Conservation (phyloP, 2,329 filamentous ascomycete genomes). For the Fusarium nisikadoi region DNA sequence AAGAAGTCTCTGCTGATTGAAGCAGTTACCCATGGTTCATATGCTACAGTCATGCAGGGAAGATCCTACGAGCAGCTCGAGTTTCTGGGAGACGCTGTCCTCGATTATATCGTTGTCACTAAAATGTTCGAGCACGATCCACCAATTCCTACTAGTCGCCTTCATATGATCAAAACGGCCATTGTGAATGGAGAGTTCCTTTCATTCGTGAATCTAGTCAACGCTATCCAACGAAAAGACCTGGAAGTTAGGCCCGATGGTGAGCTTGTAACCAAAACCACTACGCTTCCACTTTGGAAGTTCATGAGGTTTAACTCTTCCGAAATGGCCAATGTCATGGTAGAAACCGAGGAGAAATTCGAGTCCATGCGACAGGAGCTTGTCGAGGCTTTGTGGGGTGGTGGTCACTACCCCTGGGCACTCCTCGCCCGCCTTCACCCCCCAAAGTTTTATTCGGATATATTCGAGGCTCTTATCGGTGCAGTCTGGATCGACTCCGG, state of each 20-base stretch:
- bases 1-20: constrained; percentile 77
- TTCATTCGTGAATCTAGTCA: constrained; percentile 75
- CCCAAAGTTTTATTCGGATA: constrained; percentile 84
- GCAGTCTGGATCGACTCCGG: constrained; percentile 87
- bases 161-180: constrained; percentile 81
- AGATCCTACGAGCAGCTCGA: constrained; percentile 77
- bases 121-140: constrained; percentile 62
- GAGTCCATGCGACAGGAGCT: constrained; percentile 61
- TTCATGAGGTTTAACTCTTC: constrained; percentile 72
- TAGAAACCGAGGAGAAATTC: constrained; percentile 58
- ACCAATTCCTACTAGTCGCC: constrained; percentile 62
- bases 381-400: constrained; percentile 45
- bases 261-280: constrained; percentile 32
- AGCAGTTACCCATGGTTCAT: constrained; percentile 82
- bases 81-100: constrained; percentile 85
- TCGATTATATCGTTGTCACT: constrained; percentile 79
- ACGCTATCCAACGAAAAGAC: constrained; percentile 39
- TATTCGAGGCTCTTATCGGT: constrained; percentile 83
- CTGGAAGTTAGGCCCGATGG: constrained; percentile 26
- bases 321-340: constrained; percentile 60
- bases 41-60: constrained; percentile 54
- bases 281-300: constrained; percentile 67
- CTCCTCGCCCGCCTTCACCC: constrained; percentile 71
- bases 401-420: constrained; percentile 77
- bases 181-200: constrained; percentile 85